Base-by-base conservation (phyloP, 2,329 filamentous ascomycete species). In the Magnaporthiopsis rhizophila region DNA sequence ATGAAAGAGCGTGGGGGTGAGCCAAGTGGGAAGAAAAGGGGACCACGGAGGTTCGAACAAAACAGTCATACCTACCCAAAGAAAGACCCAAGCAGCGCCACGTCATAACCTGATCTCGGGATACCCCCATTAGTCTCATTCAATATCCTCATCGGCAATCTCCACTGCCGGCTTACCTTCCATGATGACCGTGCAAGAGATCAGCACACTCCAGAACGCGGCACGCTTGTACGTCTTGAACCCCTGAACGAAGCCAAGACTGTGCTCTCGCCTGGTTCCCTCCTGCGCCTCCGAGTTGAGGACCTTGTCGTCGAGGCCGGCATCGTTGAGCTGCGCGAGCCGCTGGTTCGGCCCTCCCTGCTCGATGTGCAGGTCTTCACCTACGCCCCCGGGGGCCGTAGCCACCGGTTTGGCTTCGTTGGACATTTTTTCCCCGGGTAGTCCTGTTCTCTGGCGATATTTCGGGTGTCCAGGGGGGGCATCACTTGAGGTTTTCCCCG, bases 11-110 rank as follows among this genome's bases (percentile, higher is more conserved):
- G 30, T 30, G 30, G 6, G 30, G 30, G 30, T 36, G 9, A 36
- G 8, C 34, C 12, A 36, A 2, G 9, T 11, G 11, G 32, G 11
- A 4, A 18, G 36, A 13, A 9, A 15, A 38, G 36, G 36, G 36
- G 13, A 18, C 36, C 12, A 38, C 2, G 12, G 32, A 38, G 4
- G 9, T 38, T 38, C 36, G 15, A 38, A 38, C 12, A 15, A 12
- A 9, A 38, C 6, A 5, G 36, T 13, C 36, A 38, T 15, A 38
- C 36, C 3, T 38, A 45, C 6, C 74, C 80, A 66, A 76, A 80
- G 70, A 82, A 80, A 24, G 75, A 78, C n/a, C 74, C 67, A n/a
- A 83, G 69, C 0, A 83, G 72, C 45, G 77, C 79, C 2, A 78
- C 75, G 62, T 82, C 80, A 69, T 82, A 82, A 3, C 80, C 38